These are phyloP conservation scores for Dendrobium catenatum DNA, from an alignment of 106 monocot species.

Conservation along the genomic window DNA sequence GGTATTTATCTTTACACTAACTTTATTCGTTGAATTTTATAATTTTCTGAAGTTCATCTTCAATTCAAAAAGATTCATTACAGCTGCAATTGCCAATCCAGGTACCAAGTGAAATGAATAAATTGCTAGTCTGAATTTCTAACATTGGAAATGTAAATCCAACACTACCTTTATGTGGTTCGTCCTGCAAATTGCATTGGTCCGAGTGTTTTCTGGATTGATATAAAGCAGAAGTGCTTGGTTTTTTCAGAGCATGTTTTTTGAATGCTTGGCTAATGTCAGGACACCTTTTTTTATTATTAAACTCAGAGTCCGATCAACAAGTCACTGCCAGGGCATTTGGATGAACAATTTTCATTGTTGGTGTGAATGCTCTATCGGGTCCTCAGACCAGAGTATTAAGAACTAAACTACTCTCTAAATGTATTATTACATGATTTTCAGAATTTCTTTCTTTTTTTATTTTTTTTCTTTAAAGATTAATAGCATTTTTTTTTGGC, in stretches of 20 bases:
- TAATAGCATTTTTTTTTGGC: too few relatives aligned
- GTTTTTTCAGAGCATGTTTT: neutral
- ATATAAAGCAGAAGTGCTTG: neutral
- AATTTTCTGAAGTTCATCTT: neutral
- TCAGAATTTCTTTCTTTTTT: too few relatives aligned
- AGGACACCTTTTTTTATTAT: neutral
- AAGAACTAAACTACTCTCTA: too few relatives aligned
- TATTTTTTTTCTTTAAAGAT: too few relatives aligned
- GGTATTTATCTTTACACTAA: constrained; percentile 29
- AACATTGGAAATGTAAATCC: neutral
- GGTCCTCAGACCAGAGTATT: too few relatives aligned
- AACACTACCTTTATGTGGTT: neutral
- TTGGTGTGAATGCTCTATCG: too few relatives aligned
- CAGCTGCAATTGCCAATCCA: neutral
- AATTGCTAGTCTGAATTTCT: neutral
- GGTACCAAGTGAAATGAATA: neutral
- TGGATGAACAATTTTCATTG: too few relatives aligned
- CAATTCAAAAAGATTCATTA: neutral
- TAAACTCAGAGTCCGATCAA: neutral
- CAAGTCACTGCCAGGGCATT: too few relatives aligned
- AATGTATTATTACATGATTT: too few relatives aligned
- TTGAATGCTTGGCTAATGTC: neutral
- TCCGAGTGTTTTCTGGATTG: neutral
- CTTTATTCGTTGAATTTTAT: neutral
- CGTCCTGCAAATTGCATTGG: neutral